Evolutionary conservation across 2,329 filamentous ascomycete genomes (phyloP).

Genomic region (Neofusicoccum laricinum): DNA sequence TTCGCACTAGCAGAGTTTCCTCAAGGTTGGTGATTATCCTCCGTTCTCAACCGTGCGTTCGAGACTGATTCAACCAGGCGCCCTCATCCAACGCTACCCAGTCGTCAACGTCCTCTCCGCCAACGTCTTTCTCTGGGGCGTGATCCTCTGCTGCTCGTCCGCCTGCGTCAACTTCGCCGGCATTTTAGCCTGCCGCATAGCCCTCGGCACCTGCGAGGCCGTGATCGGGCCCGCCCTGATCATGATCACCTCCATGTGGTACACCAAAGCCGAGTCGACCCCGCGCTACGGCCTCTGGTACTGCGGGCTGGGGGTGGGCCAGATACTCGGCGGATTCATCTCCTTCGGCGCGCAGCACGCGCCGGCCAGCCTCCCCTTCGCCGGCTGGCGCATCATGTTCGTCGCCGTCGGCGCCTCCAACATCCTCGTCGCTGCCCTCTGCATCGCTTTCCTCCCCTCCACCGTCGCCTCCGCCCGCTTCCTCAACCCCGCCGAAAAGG

Average conservation of each 20-base stretch:
- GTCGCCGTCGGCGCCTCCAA: constrained; percentile 46
- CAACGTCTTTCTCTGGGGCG: constrained; percentile 7
- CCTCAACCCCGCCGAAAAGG: neutral
- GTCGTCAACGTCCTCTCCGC: constrained; percentile 13
- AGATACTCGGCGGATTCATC: constrained; percentile 49
- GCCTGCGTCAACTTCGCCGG: constrained; percentile 54
- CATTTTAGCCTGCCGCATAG: constrained; percentile 49
- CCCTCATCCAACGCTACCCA: constrained; percentile 16
- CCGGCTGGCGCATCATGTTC: constrained; percentile 54
- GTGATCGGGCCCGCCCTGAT: constrained; percentile 60
- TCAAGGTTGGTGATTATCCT: neutral
- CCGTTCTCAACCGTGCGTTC: too few relatives aligned
- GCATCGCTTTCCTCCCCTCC: constrained; percentile 17
- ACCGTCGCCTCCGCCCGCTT: neutral
- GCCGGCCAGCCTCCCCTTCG: constrained; percentile 30
- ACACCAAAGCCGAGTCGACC: constrained; percentile 56
- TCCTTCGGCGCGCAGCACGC: constrained; percentile 58
- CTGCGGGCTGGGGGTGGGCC: constrained; percentile 37
- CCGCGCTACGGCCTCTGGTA: constrained; percentile 62
- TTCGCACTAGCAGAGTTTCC: constrained; percentile 19
- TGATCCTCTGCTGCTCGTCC: constrained; percentile 42
- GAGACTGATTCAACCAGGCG: neutral
- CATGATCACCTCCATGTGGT: constrained; percentile 61
- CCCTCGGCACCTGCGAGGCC: constrained; percentile 60
- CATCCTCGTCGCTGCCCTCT: constrained; percentile 34